These are phyloP conservation scores for Clavariopsis aquatica DNA, from an alignment of 495 filamentous ascomycete genomes.

Conservation along the genomic window DNA sequence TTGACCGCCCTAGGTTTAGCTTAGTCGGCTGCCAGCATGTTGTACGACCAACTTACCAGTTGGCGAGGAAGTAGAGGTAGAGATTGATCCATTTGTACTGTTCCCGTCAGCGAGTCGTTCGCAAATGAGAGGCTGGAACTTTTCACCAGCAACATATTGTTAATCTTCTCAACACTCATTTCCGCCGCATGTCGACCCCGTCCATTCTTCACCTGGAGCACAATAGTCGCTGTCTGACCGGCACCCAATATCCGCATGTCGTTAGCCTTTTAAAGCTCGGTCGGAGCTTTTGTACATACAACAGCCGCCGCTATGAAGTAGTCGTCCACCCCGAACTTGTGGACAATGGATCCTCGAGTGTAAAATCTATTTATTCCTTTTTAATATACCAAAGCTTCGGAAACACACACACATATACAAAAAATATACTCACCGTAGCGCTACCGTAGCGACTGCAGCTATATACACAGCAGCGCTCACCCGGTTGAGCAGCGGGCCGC, in stretches of 20 bases:
- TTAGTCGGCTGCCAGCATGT: background rate
- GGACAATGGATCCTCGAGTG: conserved; percentile 13
- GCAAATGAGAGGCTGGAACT: background rate
- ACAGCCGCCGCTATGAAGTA: conserved; percentile 7
- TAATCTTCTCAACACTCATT: background rate
- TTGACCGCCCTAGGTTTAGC: conserved; percentile 12
- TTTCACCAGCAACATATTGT: conserved; percentile 7
- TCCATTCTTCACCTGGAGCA: conserved; percentile 12
- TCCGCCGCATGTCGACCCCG: conserved; percentile 3
- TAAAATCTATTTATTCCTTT: conserved; percentile 8
- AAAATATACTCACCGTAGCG: conserved; percentile 10
- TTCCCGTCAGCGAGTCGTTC: background rate
- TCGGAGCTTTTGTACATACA: background rate
- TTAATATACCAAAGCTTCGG: too few species aligned
- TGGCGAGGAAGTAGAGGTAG: conserved; percentile 12
- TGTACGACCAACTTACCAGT: conserved; percentile 1
- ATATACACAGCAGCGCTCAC: conserved; percentile 4
- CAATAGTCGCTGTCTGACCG: background rate
- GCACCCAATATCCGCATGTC: background rate
- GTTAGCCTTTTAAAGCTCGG: background rate
- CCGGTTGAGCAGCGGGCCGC: conserved; percentile 5
- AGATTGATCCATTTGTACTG: conserved; percentile 22
- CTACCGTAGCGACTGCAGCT: background rate
- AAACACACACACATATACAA: too few species aligned
- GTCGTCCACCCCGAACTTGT: conserved; percentile 13